A percentile compares a stretch with the other conserved stretches of the same genome.
These are phyloP conservation scores for Colletotrichum orbiculare DNA, from an alignment of 2,329 filamentous ascomycete genomes.

Conservation along the genomic window DNA sequence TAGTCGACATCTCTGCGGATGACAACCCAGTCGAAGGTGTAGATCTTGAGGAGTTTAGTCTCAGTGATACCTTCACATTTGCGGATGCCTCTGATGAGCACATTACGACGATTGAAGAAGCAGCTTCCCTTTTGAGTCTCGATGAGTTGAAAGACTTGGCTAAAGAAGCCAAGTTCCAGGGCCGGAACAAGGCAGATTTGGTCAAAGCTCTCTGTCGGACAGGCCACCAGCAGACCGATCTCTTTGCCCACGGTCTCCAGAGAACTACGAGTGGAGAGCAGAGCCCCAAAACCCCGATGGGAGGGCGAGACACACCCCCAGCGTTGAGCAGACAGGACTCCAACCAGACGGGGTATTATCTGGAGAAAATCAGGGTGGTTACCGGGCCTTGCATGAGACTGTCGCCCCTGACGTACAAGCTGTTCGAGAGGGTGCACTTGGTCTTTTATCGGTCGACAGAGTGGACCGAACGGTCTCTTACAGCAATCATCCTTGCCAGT, in stretches of 20 bases:
- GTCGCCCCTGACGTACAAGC: slow-evolving; percentile 75
- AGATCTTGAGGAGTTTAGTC: slow-evolving; percentile 53
- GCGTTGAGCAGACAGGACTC: slow-evolving; percentile 49
- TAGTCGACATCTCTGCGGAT: slow-evolving; percentile 32
- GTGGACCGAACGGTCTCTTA: slow-evolving; percentile 97
- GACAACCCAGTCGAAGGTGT: slow-evolving; percentile 43
- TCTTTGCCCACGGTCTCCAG: slow-evolving; percentile 76
- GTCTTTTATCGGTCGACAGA: slow-evolving; percentile 97
- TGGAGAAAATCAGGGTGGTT: slow-evolving; percentile 79
- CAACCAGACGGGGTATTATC: slow-evolving; percentile 79
- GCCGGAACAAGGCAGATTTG: slow-evolving; percentile 88
- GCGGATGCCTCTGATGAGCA: slow-evolving; percentile 80
- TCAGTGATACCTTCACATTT: slow-evolving; percentile 76
- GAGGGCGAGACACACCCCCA: slow-evolving; percentile 44
- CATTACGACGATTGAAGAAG: slow-evolving; percentile 84
- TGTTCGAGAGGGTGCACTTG: slow-evolving; percentile 94
- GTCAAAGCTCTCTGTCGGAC: slow-evolving; percentile 77
- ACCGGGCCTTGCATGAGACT: slow-evolving; percentile 88
- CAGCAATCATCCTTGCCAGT: slow-evolving; percentile 91
- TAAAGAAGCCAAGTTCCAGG: slow-evolving; percentile 87
- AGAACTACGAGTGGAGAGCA: slow-evolving; percentile 69
- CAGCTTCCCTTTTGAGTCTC: slow-evolving; percentile 81
- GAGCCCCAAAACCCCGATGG: slow-evolving; percentile 52
- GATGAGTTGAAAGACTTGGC: slow-evolving; percentile 88
- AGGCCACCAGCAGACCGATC: slow-evolving; percentile 78